phyloP scores from a whole-genome alignment of 2,329 filamentous ascomycete species.

The Botryotinia convoluta region DNA sequence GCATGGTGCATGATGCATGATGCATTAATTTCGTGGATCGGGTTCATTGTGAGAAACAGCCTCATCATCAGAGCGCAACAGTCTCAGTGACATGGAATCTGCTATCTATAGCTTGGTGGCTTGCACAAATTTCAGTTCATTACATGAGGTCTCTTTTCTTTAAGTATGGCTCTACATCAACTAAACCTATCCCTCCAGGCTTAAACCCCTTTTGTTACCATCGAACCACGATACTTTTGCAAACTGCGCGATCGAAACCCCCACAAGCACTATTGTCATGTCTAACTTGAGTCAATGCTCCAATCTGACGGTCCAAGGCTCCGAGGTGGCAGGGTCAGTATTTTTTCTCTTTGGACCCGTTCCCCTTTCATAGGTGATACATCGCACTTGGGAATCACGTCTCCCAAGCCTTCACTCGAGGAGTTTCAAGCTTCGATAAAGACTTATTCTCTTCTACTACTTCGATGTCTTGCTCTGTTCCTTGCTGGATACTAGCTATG shows the following conservation, averaged over 20 bases:
- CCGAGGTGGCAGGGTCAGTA: background rate
- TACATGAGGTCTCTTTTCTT: background rate
- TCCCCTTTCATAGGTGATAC: background rate
- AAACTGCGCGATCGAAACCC: accelerated
- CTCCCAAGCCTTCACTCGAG: background rate
- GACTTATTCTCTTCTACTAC: background rate
- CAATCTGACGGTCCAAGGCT: background rate
- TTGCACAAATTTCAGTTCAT: accelerated
- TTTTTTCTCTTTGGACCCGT: background rate
- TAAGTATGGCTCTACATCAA: background rate
- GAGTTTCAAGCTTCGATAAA: background rate
- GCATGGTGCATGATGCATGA: background rate
- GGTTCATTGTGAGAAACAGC: background rate
- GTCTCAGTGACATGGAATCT: background rate
- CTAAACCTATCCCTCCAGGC: accelerated
- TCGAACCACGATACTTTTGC: background rate
- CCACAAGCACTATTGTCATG: background rate
- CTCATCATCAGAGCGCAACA: background rate
- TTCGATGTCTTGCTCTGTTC: background rate
- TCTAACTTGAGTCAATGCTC: background rate
- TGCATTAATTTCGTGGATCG: background rate
- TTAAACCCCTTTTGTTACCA: accelerated
- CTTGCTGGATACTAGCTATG: background rate
- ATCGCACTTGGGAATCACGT: accelerated
- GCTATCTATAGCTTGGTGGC: background rate